Base-by-base conservation (phyloP, 148 eudicot species). In the Hydrangea macrophylla region DNA sequence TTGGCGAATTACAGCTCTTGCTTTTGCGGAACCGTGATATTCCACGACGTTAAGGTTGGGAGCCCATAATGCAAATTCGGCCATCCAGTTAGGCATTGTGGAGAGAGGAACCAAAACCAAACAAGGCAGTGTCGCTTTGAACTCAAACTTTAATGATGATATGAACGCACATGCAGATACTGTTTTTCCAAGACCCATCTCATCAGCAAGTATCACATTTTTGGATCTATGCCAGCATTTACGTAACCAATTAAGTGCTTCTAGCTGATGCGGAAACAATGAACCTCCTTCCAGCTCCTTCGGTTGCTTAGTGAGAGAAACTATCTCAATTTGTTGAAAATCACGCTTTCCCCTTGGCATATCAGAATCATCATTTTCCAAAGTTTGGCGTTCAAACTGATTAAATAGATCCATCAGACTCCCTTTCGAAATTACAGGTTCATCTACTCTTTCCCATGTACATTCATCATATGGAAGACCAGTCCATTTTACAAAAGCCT, bases 171-270 rank as follows among this genome's bases (percentile, higher is more conserved):
- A 73, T 45, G 97, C 97, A 36, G 99, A 94, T 1, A 94, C 82
- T 20, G 99, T 94, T 82, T 94, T 94, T 7, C 99, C 99, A 24
- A 94, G 99, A 72, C 99, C 99, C 99, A 94, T 94, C 80, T 94
- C 99, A 65, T 94, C 99, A 54, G 99, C 99, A 67, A 94, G 91
- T 73, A 94, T 94, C 24, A 94, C 97, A 74, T 90, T 94, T 79
- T 83, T 90, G 39, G 93, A 83, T 60, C 82, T 88, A 62, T 81
- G 80, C 99, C 99, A 94, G 81, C 99, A 90, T 80, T 85, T 88
- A 3, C 98, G 96, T 76, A 94, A 65, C 99, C 99, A 94, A 80
- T 94, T 94, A 79, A 94, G 69, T 58, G 99, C 99, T 83, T 90
- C 97, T 24, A 90, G 84, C 76, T 94, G 99, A 69, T 94, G 99